Percentiles rank a stretch among this genome's conserved stretches.
Evolutionary conservation across 805 yeast genomes (phyloP).

Genomic region (Candida quercuum): DNA sequence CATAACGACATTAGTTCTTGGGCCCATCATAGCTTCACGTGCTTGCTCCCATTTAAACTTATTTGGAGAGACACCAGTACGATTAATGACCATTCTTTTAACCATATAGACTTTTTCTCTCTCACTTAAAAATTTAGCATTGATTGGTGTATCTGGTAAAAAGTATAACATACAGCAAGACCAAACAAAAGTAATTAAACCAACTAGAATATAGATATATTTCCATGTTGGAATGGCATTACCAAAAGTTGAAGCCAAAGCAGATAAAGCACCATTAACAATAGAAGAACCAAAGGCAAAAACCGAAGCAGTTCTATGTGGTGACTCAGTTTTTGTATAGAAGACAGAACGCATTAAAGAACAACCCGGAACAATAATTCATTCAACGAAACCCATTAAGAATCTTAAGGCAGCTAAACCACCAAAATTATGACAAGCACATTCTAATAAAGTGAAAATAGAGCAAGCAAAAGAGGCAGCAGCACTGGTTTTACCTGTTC

Average conservation of each 20-base stretch:
- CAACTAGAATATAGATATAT: conserved; percentile 43
- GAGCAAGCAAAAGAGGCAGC: conserved; percentile 20
- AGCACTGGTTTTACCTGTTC: conserved; percentile 20
- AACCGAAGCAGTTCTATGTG: conserved; percentile 38
- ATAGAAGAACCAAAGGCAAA: conserved; percentile 34
- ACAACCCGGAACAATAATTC: conserved; percentile 35
- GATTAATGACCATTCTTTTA: conserved; percentile 34
- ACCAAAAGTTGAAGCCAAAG: conserved; percentile 35
- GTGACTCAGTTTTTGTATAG: conserved; percentile 33
- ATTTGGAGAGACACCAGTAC: conserved; percentile 38
- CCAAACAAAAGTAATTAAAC: conserved; percentile 39
- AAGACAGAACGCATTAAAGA: conserved; percentile 36
- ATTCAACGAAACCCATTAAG: conserved; percentile 39
- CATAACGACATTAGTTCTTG: conserved; percentile 29
- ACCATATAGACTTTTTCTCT: conserved; percentile 42
- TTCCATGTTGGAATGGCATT: conserved; percentile 38
- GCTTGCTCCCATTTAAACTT: conserved; percentile 37
- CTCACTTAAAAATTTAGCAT: conserved; percentile 32
- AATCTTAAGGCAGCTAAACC: conserved; percentile 38
- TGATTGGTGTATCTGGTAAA: conserved; percentile 45
- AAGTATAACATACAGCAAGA: conserved; percentile 25
- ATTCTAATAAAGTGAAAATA: conserved; percentile 16
- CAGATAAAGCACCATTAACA: conserved; percentile 32
- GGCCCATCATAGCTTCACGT: conserved; percentile 37
- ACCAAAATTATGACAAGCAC: conserved; percentile 33